phyloP scores from a whole-genome alignment of 805 yeast genomes.

The Candida lessepsii region DNA sequence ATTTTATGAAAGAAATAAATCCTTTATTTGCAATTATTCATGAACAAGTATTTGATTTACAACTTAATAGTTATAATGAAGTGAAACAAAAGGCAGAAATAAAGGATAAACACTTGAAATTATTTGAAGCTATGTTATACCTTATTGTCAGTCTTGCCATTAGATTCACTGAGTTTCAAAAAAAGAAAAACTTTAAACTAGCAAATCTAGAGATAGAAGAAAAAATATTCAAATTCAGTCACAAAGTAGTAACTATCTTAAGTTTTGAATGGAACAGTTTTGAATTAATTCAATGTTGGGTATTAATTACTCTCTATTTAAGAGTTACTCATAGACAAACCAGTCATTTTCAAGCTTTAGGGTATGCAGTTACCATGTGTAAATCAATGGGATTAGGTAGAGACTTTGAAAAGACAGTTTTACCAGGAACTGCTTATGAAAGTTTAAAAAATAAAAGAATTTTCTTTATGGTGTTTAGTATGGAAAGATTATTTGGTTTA shows the following conservation, averaged over 20 bases:
- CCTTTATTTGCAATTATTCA: constrained; percentile 54
- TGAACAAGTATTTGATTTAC: constrained; percentile 53
- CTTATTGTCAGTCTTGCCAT: constrained; percentile 50
- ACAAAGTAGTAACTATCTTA: constrained; percentile 30
- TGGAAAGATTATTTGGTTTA: constrained; percentile 53
- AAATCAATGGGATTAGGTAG: constrained; percentile 38
- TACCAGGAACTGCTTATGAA: constrained; percentile 35
- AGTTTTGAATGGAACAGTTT: constrained; percentile 44
- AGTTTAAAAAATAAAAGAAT: constrained; percentile 47
- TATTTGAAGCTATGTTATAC: constrained; percentile 52
- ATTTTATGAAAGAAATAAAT: constrained; percentile 49
- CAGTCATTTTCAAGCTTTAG: constrained; percentile 31
- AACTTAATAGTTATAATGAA: constrained; percentile 33
- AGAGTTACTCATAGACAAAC: constrained; percentile 40
- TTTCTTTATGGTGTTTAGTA: constrained; percentile 53
- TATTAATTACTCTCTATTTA: constrained; percentile 35
- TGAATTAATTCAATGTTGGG: constrained; percentile 44
- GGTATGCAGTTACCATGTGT: constrained; percentile 36
- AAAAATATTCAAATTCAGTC: constrained; percentile 32
- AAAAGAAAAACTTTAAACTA: constrained; percentile 27
- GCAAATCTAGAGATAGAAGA: constrained; percentile 31
- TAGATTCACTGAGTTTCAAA: constrained; percentile 47
- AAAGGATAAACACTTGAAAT: constrained; percentile 23
- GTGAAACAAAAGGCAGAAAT: constrained; percentile 16
- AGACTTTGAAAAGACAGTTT: constrained; percentile 15